Percentiles rank a stretch among this genome's conserved stretches.
Conservation (phyloP, 768 basidiomycete genomes). For the Kwoniella pini region DNA sequence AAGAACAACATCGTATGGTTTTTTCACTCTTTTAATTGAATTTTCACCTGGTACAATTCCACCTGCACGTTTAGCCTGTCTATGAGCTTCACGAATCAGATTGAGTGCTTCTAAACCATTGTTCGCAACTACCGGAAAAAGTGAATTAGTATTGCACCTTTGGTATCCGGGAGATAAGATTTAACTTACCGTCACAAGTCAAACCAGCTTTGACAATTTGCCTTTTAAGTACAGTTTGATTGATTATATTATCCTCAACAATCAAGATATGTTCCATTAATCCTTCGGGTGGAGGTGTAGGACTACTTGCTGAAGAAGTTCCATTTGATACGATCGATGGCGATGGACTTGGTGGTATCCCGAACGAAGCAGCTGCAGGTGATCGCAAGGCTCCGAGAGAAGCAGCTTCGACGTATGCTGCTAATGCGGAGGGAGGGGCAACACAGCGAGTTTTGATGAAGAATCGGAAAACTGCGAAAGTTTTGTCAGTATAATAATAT, state of each 20-base stretch:
- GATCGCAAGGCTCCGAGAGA: constrained; percentile 3
- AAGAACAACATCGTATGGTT: constrained; percentile 41
- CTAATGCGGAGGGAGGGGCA: constrained; percentile 22
- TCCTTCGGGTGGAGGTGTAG: constrained; percentile 13
- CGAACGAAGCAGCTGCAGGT: constrained; percentile 1
- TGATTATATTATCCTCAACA: constrained; percentile 53
- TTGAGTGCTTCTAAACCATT: constrained; percentile 50
- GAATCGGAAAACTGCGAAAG: constrained; percentile 45
- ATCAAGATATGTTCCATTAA: constrained; percentile 33
- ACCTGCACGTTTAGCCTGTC: constrained; percentile 28
- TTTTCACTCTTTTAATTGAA: neutral
- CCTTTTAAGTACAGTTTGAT: constrained; percentile 48
- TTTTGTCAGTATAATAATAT: neutral
- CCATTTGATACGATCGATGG: constrained; percentile 12
- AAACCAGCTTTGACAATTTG: constrained; percentile 50
- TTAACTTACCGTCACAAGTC: constrained; percentile 43
- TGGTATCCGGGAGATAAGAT: neutral
- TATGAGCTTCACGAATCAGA: constrained; percentile 36
- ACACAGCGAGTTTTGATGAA: constrained; percentile 44
- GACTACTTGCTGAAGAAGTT: constrained; percentile 4
- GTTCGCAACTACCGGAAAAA: constrained; percentile 29
- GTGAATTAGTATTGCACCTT: neutral
- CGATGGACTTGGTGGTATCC: neutral
- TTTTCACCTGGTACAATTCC: neutral
- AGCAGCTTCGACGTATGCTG: constrained; percentile 13